These are phyloP conservation scores for Maudiozyma bulderi DNA, from an alignment of 805 yeast species.

Conservation along the genomic window DNA sequence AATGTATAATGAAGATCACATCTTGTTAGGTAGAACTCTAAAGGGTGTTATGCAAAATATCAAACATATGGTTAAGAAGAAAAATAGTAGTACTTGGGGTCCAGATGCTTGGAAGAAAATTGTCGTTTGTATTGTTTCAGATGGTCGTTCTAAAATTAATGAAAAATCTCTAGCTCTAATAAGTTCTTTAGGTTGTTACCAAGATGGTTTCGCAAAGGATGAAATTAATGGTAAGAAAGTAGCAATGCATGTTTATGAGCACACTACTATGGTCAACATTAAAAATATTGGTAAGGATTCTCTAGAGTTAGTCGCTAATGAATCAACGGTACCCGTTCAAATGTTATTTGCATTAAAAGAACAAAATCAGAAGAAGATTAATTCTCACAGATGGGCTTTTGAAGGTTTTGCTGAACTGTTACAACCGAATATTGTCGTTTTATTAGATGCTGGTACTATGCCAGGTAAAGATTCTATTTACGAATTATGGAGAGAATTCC, in stretches of 20 bases:
- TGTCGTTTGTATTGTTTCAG: constrained; percentile 81
- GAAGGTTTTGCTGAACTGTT: constrained; percentile 82
- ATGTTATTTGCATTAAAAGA: constrained; percentile 85
- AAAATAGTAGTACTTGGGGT: constrained; percentile 80
- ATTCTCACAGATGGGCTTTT: constrained; percentile 95
- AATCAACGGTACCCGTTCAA: constrained; percentile 71
- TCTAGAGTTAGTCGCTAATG: constrained; percentile 43
- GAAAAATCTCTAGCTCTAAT: constrained; percentile 70
- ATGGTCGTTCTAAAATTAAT: constrained; percentile 80
- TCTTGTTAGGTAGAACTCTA: constrained; percentile 71
- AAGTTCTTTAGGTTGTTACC: constrained; percentile 83
- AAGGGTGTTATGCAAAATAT: constrained; percentile 88
- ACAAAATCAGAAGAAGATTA: constrained; percentile 78
- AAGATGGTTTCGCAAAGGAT: constrained; percentile 92
- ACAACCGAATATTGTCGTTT: constrained; percentile 71
- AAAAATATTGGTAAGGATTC: constrained; percentile 51
- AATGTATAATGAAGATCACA: constrained; percentile 83
- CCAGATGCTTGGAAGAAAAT: constrained; percentile 90
- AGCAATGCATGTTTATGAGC: constrained; percentile 83
- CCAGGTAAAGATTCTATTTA: constrained; percentile 79
- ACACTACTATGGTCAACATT: constrained; percentile 85
- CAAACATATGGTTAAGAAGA: constrained; percentile 55
- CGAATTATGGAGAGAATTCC: constrained; percentile 81
- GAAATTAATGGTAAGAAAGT: constrained; percentile 77
- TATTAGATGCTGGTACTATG: constrained; percentile 91